Conservation (phyloP, 768 basidiomycete species). For the Mrakia frigida region DNA sequence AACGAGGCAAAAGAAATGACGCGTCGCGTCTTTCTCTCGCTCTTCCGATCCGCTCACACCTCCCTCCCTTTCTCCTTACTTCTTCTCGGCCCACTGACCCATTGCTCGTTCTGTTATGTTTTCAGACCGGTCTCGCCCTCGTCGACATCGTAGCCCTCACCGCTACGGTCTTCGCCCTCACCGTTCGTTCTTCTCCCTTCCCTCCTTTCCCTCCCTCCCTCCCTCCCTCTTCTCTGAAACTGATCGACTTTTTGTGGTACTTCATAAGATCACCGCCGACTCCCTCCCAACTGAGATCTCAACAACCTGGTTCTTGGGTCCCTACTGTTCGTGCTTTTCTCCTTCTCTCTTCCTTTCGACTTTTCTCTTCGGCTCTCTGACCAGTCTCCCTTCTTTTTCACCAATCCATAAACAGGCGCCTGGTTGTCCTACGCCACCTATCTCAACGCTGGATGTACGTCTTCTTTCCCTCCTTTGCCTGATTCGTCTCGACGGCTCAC, state of each 20-base stretch:
- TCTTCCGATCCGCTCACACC: no score
- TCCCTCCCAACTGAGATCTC: slow-evolving; percentile 44
- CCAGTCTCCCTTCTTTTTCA: background rate
- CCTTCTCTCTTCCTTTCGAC: no score
- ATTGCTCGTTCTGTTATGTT: background rate
- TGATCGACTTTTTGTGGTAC: background rate
- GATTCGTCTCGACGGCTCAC: slow-evolving; percentile 7
- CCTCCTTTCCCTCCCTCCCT: slow-evolving; percentile 1
- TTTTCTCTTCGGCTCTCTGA: background rate
- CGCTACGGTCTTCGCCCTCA: slow-evolving; percentile 57
- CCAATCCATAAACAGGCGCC: no score
- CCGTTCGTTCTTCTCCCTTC: slow-evolving; percentile 46
- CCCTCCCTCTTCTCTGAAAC: slow-evolving; percentile 3
- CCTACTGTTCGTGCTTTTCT: slow-evolving; percentile 58
- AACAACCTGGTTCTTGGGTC: slow-evolving; percentile 52
- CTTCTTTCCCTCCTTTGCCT: slow-evolving; percentile 10
- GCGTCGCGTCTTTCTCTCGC: no score
- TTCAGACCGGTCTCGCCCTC: slow-evolving; percentile 54
- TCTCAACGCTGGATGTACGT: slow-evolving; percentile 55
- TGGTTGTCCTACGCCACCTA: slow-evolving; percentile 51
- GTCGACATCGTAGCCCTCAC: slow-evolving; percentile 55
- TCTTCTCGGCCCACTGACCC: background rate
- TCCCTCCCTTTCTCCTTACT: background rate
- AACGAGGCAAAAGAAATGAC: no score
- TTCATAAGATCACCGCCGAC: slow-evolving; percentile 51